phyloP scores from a whole-genome alignment of 179 eudicot species.

The Nepenthes alata region DNA sequence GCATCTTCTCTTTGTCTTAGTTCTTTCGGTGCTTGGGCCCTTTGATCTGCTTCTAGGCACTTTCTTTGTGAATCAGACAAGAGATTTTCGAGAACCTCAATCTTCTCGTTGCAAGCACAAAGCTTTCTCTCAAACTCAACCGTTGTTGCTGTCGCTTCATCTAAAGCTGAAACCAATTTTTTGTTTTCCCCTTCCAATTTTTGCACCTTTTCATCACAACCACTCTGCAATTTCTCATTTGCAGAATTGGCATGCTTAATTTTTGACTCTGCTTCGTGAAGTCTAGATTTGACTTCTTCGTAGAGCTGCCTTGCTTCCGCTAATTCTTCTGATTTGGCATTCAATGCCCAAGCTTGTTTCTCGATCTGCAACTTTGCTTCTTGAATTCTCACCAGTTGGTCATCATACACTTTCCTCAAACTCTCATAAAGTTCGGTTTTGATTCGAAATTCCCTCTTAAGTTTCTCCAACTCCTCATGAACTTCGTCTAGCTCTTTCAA shows the following conservation, averaged over 20 bases:
- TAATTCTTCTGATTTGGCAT: constrained; percentile 40
- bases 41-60: constrained; percentile 40
- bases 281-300: constrained; percentile 17
- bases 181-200: constrained; percentile 55
- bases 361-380: constrained; percentile 44
- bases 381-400: constrained; percentile 43
- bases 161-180: constrained; percentile 41
- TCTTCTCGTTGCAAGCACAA: constrained; percentile 33
- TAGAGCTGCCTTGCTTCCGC: constrained; percentile 26
- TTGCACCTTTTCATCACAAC: constrained; percentile 41
- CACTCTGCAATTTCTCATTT: constrained; percentile 47
- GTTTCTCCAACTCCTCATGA: constrained; percentile 56
- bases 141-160: constrained; percentile 42
- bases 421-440: constrained; percentile 47
- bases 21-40: constrained; percentile 38
- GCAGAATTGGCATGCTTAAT: constrained; percentile 40
- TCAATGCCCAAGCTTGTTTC: constrained; percentile 47
- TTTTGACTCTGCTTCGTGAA: constrained; percentile 46
- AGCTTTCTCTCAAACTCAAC: constrained; percentile 40
- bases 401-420: constrained; percentile 47
- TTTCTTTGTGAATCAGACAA: constrained; percentile 49
- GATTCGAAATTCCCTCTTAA: constrained; percentile 34
- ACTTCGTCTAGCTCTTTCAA: constrained; percentile 71
- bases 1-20: constrained; percentile 51
- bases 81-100: constrained; percentile 42